Conservation (phyloP, 163 green algal genomes). For the Smithsoniella earleae region DNA sequence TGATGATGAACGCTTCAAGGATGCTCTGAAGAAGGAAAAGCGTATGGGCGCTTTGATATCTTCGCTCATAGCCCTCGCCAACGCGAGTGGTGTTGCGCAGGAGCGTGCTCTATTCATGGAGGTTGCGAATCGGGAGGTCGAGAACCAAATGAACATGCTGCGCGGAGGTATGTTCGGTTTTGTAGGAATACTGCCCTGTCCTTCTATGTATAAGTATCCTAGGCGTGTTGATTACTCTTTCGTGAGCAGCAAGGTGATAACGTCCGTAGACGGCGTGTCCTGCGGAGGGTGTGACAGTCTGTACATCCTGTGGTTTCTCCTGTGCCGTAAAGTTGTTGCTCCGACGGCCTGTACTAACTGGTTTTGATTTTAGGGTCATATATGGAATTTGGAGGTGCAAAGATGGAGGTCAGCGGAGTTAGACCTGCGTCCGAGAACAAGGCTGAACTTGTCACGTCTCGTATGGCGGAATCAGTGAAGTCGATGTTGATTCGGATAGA, state of each 20-base stretch:
- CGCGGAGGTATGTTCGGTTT: constrained; percentile 7
- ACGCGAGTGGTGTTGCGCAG: constrained; percentile 49
- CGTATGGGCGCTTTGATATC: constrained; percentile 33
- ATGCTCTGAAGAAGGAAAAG: background rate
- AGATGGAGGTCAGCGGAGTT: constrained; percentile 27
- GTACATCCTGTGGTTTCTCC: too few species aligned
- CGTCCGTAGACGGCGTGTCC: too few species aligned
- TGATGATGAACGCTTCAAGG: background rate
- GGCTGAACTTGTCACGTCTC: constrained; percentile 41
- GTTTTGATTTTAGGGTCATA: constrained; percentile 29
- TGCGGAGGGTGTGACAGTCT: too few species aligned
- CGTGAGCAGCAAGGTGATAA: too few species aligned
- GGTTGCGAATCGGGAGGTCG: constrained; percentile 54
- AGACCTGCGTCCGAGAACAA: constrained; percentile 40
- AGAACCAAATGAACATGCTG: constrained; percentile 29
- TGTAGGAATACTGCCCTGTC: too few species aligned
- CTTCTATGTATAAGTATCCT: too few species aligned
- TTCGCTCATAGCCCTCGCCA: constrained; percentile 13
- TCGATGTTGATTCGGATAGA: constrained; percentile 72
- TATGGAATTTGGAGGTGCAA: constrained; percentile 16
- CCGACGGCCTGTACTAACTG: too few species aligned
- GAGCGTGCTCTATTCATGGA: constrained; percentile 79
- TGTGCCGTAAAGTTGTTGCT: background rate
- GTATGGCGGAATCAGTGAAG: constrained; percentile 59
- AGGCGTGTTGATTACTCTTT: too few species aligned